Base-by-base conservation (phyloP, 176 grass and related monocot genomes). In the Musa itinerans region DNA sequence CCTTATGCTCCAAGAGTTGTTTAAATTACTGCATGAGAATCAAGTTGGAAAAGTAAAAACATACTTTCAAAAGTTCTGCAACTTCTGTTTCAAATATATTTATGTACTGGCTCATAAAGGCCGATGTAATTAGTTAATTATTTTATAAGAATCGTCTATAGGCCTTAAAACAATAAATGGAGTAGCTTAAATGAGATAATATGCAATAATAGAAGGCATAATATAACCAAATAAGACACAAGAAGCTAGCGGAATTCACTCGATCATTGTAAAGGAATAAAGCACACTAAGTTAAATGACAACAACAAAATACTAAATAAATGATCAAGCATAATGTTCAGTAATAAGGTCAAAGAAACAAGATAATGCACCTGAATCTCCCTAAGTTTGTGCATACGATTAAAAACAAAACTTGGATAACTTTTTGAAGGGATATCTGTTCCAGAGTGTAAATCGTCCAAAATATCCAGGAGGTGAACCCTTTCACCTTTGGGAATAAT, bases 341-440 rank as follows among this genome's bases (percentile, higher is more conserved):
- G 2, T 3, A 16, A 52, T 54, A 23, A 52, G 61, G 17, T 65
- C 19, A 66, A 77, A 76, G 66, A 57, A 23, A 7, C 20, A 66
- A 51, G n/a, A 13, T 74, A 83, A 69, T 58, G 73, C 74, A 99
- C 95, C 95, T 89, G 29, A 76, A 85, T 76, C 19, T 84, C 72
- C 17, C 74, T 56, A 64, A 99, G 82, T 61, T 89, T 88, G 13
- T 91, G 67, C 64, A 89, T 81, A 56, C 90, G 88, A 55, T 92
- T 99, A 53, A 82, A 83, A 77, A 99, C 90, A 94, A 99, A 99
- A 81, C 12, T 79, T 25, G 86, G 88, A 76, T 99, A 99, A 52
- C 73, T 71, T 81, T 87, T 89, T 53, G 75, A 76, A 64, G 73
- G n/a, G 78, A 92, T 27, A 75, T 87, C 84, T 65, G 15, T 82